Percentiles rank a stretch among this genome's conserved stretches.
phyloP scores from a whole-genome alignment of 345 rosid species.

The Microcos paniculata region DNA sequence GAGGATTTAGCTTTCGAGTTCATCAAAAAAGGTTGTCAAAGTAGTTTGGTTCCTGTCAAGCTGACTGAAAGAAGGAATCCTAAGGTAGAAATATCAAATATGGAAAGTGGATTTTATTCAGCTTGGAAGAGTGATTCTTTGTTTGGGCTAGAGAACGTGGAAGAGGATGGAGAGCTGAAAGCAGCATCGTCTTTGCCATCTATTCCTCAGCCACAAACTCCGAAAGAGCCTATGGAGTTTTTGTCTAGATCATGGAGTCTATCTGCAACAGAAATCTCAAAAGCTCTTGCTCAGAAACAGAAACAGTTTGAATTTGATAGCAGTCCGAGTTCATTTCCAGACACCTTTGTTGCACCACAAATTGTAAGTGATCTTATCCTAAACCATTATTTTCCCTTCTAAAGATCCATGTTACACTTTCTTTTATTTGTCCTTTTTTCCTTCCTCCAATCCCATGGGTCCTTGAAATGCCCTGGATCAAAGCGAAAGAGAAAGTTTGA shows the following conservation, averaged over 20 bases:
- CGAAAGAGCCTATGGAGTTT: conserved; percentile 92
- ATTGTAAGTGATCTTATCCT: conserved; percentile 29
- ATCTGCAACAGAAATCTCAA: conserved; percentile 87
- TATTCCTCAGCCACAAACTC: conserved; percentile 76
- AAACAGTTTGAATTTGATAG: conserved; percentile 39
- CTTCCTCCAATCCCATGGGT: neutral
- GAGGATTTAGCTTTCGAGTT: neutral
- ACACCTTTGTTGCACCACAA: conserved; percentile 42
- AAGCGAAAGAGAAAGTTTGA: neutral
- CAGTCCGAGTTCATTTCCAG: conserved; percentile 34
- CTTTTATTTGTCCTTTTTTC: neutral
- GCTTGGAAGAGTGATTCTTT: conserved; percentile 43
- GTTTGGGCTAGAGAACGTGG: conserved; percentile 45
- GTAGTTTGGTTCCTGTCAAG: neutral
- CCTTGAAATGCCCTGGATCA: neutral
- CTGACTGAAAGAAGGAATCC: neutral
- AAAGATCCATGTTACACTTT: neutral
- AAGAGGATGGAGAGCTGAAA: conserved; percentile 51
- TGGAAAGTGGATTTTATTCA: conserved; percentile 58
- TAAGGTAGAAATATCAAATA: conserved; percentile 18
- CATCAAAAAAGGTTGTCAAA: neutral
- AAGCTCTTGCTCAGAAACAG: conserved; percentile 80
- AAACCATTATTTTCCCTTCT: neutral
- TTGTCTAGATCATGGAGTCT: conserved; percentile 91
- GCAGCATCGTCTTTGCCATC: conserved; percentile 41